These are phyloP conservation scores for Blastocystis sp. DNA, from an alignment of 352 stramenopile species.

Conservation along the genomic window DNA sequence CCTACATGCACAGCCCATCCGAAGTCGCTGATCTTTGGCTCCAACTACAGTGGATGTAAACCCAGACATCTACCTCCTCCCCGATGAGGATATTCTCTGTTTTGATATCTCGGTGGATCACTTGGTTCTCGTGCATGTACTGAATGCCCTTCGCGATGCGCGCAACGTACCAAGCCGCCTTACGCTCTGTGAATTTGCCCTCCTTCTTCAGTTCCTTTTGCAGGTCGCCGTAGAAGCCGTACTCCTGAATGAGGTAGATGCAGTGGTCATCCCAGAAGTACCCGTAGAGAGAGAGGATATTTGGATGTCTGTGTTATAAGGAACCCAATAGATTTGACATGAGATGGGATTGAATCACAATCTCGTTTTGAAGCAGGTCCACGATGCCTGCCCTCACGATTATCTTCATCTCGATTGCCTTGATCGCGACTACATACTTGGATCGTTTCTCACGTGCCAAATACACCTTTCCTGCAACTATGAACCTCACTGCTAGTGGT, in stretches of 20 bases:
- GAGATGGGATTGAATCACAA: slow-evolving; percentile 34
- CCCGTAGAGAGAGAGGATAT: slow-evolving; percentile 32
- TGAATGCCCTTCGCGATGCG: slow-evolving; percentile 6
- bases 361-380: slow-evolving; percentile 46
- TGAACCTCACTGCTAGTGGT: not conserved
- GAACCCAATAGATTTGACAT: not conserved
- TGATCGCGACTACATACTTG: slow-evolving; percentile 44
- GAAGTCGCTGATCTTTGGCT: slow-evolving; percentile 42
- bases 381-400: not conserved
- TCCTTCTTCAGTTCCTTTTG: slow-evolving; percentile 23
- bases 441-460: not conserved
- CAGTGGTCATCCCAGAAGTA: slow-evolving; percentile 40
- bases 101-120: slow-evolving; percentile 47
- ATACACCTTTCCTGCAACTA: slow-evolving; percentile 27
- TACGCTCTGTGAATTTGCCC: not conserved
- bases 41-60: not conserved
- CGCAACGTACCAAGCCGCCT: slow-evolving; percentile 16
- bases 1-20: slow-evolving; percentile 22
- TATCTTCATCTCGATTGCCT: slow-evolving; percentile 8
- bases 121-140: slow-evolving; percentile 12
- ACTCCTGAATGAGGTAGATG: slow-evolving; percentile 39
- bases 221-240: slow-evolving; percentile 40
- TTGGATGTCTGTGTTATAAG: not conserved
- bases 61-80: not conserved
- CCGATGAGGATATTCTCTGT: slow-evolving; percentile 32